Evolutionary conservation across 1,139 yeast genomes (phyloP).

Genomic region (Nakaseomyces uthaithaninus): DNA sequence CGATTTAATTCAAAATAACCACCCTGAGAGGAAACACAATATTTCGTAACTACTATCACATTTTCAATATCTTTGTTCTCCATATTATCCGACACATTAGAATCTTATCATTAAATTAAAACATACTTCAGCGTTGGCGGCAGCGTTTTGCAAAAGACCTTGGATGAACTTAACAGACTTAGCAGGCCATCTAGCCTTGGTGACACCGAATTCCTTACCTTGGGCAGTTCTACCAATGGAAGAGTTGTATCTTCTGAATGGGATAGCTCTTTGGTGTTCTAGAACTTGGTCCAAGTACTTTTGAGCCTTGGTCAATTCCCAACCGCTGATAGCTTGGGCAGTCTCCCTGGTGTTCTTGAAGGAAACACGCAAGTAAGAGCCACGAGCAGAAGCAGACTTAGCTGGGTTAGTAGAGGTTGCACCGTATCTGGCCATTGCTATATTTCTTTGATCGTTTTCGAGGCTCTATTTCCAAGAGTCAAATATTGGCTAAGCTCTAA

Average conservation of each 20-base stretch:
- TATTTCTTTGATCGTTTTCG: slow-evolving; percentile 8
- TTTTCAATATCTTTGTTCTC: not conserved
- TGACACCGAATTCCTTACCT: slow-evolving; percentile 99
- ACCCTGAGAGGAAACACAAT: too few species aligned
- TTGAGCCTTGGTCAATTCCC: slow-evolving; percentile 96
- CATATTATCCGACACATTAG: not conserved
- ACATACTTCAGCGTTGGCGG: slow-evolving; percentile 89
- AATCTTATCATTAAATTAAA: slow-evolving; percentile 10
- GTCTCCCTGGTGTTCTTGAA: slow-evolving; percentile 99
- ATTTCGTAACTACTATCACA: too few species aligned
- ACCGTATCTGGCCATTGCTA: slow-evolving; percentile 86
- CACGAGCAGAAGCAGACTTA: slow-evolving; percentile 98
- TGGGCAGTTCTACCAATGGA: slow-evolving; percentile 99
- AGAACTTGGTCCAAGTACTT: slow-evolving; percentile 92
- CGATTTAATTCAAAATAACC: too few species aligned
- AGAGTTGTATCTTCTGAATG: slow-evolving; percentile 96
- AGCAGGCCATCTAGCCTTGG: slow-evolving; percentile 99
- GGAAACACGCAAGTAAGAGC: slow-evolving; percentile 98
- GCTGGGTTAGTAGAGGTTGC: slow-evolving; percentile 99
- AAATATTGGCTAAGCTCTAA: not conserved
- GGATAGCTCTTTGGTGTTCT: slow-evolving; percentile 99
- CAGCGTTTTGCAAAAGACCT: slow-evolving; percentile 95
- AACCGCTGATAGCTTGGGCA: slow-evolving; percentile 95
- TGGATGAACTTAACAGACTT: slow-evolving; percentile 94
- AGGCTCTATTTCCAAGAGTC: too few species aligned